Conservation (phyloP, 208 protist species). For the Acanthamoeba triangularis region DNA sequence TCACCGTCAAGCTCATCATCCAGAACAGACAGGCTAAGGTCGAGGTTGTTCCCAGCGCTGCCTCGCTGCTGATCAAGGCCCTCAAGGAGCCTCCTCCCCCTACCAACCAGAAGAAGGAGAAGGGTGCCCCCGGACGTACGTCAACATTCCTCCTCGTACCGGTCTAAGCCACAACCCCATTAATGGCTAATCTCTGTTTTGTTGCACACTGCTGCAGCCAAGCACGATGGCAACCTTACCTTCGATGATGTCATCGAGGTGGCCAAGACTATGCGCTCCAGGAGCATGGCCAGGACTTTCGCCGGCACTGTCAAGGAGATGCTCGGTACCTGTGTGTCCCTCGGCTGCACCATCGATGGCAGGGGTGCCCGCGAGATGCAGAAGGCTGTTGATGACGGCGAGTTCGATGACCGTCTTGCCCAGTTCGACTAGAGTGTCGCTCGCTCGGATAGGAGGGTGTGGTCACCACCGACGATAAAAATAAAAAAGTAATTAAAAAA, state of each 20-base stretch:
- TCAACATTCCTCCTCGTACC: background rate
- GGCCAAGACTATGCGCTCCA: conserved; percentile 96
- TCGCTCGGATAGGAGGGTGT: no score
- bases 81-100: conserved; percentile 99
- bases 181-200: conserved; percentile 32
- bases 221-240: conserved; percentile 99
- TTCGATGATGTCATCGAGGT: conserved; percentile 98
- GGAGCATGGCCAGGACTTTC: conserved; percentile 97
- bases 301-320: conserved; percentile 99
- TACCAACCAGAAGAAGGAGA: conserved; percentile 99
- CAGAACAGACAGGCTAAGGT: conserved; percentile 99
- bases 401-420: conserved; percentile 89
- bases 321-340: conserved; percentile 98
- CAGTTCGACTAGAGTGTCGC: background rate
- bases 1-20: conserved; percentile 98
- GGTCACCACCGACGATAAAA: no score
- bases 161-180: conserved; percentile 14
- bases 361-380: conserved; percentile 96
- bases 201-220: conserved; percentile 90
- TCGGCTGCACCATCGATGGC: conserved; percentile 99
- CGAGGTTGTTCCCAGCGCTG: conserved; percentile 97
- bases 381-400: conserved; percentile 96
- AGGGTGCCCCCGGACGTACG: conserved; percentile 75
- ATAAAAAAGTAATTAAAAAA: no score
- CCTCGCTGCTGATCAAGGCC: conserved; percentile 98